Conservation (phyloP, 2,329 filamentous ascomycete species). For the Ophiobolus disseminans region DNA sequence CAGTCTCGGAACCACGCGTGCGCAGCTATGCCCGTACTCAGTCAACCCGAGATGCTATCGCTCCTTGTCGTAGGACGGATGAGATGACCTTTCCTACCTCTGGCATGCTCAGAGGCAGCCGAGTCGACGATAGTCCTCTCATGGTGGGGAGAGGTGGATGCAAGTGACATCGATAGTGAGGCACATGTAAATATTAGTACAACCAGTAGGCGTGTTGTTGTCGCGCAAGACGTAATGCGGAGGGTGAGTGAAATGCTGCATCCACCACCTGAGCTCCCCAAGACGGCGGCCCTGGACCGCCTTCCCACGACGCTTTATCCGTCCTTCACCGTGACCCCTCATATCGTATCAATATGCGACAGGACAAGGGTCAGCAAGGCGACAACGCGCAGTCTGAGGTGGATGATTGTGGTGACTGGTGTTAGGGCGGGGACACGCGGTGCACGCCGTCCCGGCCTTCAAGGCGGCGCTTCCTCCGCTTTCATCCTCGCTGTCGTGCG, state of each 20-base stretch:
- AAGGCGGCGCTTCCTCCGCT: conserved; percentile 9
- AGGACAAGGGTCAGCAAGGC: not conserved
- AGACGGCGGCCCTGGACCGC: not conserved
- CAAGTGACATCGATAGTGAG: not conserved
- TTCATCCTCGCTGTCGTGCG: conserved; percentile 12
- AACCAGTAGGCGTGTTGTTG: not conserved
- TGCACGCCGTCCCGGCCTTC: conserved; percentile 1
- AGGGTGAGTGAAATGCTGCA: conserved; percentile 1
- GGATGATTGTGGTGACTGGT: not conserved
- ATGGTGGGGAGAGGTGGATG: too few relatives aligned
- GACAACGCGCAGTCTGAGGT: not conserved
- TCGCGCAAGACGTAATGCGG: not conserved
- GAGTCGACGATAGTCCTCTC: too few relatives aligned
- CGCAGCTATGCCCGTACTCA: too few relatives aligned
- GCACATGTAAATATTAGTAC: not conserved
- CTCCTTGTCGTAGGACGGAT: too few relatives aligned
- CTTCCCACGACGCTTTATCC: not conserved
- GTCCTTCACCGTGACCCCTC: not conserved
- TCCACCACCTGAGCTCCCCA: not conserved
- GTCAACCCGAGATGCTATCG: too few relatives aligned
- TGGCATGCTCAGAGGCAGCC: too few relatives aligned
- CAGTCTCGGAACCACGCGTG: too few relatives aligned
- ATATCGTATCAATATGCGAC: not conserved
- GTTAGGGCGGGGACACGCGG: not conserved
- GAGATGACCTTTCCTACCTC: too few relatives aligned